phyloP scores from a whole-genome alignment of 257 asterid species.

The Anisodus tanguticus region DNA sequence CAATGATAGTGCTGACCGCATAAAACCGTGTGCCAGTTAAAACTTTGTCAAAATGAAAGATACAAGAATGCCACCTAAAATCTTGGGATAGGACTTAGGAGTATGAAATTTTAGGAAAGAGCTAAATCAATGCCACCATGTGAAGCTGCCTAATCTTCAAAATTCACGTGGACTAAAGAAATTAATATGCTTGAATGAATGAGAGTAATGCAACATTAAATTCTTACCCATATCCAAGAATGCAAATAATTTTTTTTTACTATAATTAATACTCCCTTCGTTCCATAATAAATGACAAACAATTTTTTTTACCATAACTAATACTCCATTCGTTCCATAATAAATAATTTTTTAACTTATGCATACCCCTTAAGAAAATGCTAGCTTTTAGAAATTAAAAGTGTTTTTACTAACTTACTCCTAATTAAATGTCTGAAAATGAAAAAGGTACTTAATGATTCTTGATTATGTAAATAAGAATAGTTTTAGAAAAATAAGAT shows the following conservation, averaged over 20 bases:
- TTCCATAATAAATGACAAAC: no score
- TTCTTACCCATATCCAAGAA: neutral
- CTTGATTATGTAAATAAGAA: no score
- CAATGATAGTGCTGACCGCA: conserved; percentile 1
- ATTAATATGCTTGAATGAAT: neutral
- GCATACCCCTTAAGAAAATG: no score
- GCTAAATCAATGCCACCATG: neutral
- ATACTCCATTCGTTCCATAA: no score
- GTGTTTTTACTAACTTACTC: no score
- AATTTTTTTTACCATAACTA: no score
- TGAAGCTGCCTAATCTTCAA: neutral
- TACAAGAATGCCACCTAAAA: neutral
- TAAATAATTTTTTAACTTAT: no score
- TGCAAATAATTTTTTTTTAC: conserved; percentile 20
- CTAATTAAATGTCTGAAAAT: no score
- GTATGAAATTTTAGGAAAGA: conserved; percentile 4
- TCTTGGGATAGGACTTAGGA: conserved; percentile 13
- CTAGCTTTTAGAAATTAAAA: no score
- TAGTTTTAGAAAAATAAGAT: no score
- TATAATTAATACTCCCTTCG: no score
- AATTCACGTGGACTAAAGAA: neutral
- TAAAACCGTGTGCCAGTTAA: conserved; percentile 39
- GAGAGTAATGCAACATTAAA: neutral
- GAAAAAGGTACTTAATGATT: no score
- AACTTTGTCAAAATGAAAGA: neutral